Evolutionary conservation across 2,329 filamentous ascomycete species (phyloP).

Genomic region (Passalora sequoiae): DNA sequence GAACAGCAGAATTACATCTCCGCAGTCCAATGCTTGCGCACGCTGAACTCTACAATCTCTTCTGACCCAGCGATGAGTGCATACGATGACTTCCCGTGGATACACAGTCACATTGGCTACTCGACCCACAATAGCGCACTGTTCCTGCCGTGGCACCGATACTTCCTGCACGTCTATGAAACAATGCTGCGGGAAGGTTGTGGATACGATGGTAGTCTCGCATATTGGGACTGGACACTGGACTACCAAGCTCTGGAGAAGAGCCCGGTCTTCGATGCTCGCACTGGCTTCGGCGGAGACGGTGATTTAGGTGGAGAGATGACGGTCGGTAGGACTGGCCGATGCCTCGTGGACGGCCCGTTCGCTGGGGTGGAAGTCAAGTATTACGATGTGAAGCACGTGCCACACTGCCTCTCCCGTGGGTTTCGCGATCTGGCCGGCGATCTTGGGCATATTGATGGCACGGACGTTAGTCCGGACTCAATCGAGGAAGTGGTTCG

Average conservation of each 20-base stretch:
- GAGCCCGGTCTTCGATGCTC: conserved; percentile 16
- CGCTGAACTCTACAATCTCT: conserved; percentile 17
- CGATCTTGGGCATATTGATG: conserved; percentile 19
- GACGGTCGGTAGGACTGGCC: conserved; percentile 14
- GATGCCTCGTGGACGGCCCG: conserved; percentile 27
- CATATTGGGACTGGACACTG: conserved; percentile 29
- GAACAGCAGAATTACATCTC: conserved; percentile 24
- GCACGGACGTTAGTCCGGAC: conserved; percentile 16
- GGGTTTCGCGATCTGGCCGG: conserved; percentile 18
- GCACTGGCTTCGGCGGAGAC: conserved; percentile 21
- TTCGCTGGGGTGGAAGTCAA: conserved; percentile 18
- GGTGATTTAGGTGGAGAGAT: conserved; percentile 12
- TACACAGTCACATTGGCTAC: conserved; percentile 16
- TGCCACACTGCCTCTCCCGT: conserved; percentile 24
- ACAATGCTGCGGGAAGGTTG: conserved; percentile 22
- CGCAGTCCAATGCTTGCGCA: conserved; percentile 24
- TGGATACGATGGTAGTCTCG: conserved; percentile 19
- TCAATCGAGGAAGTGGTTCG: conserved; percentile 17
- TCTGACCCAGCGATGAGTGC: conserved; percentile 11
- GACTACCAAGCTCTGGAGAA: conserved; percentile 17
- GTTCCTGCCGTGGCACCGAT: conserved; percentile 29
- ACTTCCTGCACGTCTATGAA: conserved; percentile 26
- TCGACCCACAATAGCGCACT: conserved; percentile 17
- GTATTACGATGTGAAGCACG: conserved; percentile 14
- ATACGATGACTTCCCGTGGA: conserved; percentile 27